Base-by-base conservation (phyloP, 257 asterid species). In the Nicotiana otophora region DNA sequence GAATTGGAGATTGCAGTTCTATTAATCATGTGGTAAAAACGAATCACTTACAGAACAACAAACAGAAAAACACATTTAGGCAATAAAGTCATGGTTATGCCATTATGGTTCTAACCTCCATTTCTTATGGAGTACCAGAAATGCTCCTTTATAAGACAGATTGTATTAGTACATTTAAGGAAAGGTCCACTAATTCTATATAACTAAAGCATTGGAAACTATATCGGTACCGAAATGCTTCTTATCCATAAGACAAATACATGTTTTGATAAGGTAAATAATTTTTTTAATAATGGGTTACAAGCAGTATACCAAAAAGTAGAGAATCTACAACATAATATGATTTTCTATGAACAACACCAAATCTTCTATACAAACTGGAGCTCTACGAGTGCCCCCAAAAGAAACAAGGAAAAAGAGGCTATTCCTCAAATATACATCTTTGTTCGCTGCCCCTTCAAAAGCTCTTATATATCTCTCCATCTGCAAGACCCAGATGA, bases 1-100 rank as follows among this genome's bases (percentile, higher is more conserved):
- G 69, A 70, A 87, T 81, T 81, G 63, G 62, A 34, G 23, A 26
- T 14, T 23, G 42, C 46, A 15, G 62, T 74, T 74, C 8, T 48
- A 74, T 51, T 48, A 48, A 48, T 74, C 80, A 26, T 15, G 26
- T 14, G 63, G 63, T 74, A 26, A 74, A 74, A 48, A 51, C 36
- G 26, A 72, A 72, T 48, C 39, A 74, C 7, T 46, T n/a, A 31
- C 5, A 15, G 14, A 48, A 74, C 51, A 48, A 74, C 51, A 31
- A 6, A 17, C 51, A 31, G 48, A 66, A 31, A 17, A 14, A 31
- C 62, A 74, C 39, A 74, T 26, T 51, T 26, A 74, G 1, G 26
- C 42, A 23, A 51, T 74, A 26, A 67, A 1, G 23, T 48, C 26
- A 74, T 74, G 42, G 62, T 74, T 34, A 7, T 51, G 62, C 28